These are phyloP conservation scores for Rhodotorula sp. DNA, from an alignment of 1,284 basidiomycete genomes.

Conservation along the genomic window DNA sequence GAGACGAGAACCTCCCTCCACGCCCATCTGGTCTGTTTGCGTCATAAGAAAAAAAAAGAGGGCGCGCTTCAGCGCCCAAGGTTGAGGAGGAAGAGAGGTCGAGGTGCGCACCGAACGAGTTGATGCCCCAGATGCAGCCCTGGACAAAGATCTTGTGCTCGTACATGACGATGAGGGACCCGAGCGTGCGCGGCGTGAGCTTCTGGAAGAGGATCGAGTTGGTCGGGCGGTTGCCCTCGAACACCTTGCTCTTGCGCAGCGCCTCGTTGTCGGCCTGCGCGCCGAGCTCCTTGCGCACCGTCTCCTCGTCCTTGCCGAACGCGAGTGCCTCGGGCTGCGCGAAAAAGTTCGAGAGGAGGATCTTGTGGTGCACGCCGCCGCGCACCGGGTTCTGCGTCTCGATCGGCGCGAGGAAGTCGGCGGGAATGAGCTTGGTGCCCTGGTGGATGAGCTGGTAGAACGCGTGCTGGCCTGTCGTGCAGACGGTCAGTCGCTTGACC, in stretches of 20 bases:
- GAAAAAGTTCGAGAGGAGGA: constrained; percentile 96
- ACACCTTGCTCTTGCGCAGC: constrained; percentile 94
- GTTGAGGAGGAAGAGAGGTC: neutral
- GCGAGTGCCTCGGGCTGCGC: constrained; percentile 78
- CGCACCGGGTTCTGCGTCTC: constrained; percentile 89
- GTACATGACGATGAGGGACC: constrained; percentile 83
- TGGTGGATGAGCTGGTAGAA: constrained; percentile 67
- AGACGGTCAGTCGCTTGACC: neutral
- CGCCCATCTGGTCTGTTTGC: constrained; percentile 83
- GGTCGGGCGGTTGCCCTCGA: constrained; percentile 95
- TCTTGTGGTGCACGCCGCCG: constrained; percentile 89
- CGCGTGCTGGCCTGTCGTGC: constrained; percentile 74
- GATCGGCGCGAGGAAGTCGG: constrained; percentile 91
- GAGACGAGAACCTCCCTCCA: constrained; percentile 70
- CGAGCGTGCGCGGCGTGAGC: constrained; percentile 85
- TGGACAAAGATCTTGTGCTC: constrained; percentile 99
- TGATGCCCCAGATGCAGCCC: constrained; percentile 96
- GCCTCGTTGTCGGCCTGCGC: constrained; percentile 71
- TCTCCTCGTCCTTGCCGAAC: constrained; percentile 92
- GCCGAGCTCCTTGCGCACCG: constrained; percentile 77
- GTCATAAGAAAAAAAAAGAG: neutral
- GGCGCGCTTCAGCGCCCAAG: too few relatives aligned
- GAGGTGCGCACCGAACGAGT: constrained; percentile 75
- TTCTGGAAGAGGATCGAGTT: constrained; percentile 95
- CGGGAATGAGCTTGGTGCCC: constrained; percentile 49